Percentiles rank a stretch among this genome's conserved stretches.
phyloP scores from a whole-genome alignment of 2,329 filamentous ascomycete species.

The Cryphonectria carpinicola region DNA sequence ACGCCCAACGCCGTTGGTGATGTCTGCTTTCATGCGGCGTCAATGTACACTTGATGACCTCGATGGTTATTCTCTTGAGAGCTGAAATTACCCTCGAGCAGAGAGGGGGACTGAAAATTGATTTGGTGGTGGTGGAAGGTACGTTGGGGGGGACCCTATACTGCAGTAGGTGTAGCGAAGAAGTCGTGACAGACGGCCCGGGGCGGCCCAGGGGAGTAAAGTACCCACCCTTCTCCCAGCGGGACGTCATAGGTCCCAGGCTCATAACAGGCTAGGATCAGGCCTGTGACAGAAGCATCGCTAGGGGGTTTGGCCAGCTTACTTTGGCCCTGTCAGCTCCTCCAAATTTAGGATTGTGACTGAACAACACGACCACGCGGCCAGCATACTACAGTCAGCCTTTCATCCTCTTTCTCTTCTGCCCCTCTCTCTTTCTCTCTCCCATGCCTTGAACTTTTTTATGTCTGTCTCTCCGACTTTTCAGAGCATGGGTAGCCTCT shows the following conservation, averaged over 20 bases:
- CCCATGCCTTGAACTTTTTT: background rate
- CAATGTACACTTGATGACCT: background rate
- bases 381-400: background rate
- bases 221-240: background rate
- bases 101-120: background rate
- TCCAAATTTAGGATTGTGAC: background rate
- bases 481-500: slow-evolving; percentile 19
- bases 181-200: background rate
- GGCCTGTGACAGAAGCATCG: slow-evolving; percentile 8
- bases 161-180: background rate
- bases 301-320: background rate
- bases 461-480: slow-evolving; percentile 14
- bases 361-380: background rate
- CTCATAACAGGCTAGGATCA: slow-evolving; percentile 18
- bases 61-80: background rate
- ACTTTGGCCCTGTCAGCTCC: background rate
- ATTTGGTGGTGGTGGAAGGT: background rate
- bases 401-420: slow-evolving; percentile 1
- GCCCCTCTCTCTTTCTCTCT: background rate
- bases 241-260: slow-evolving; percentile 22
- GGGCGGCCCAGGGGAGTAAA: background rate
- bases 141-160: background rate
- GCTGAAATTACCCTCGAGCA: background rate
- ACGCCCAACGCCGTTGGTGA: background rate
- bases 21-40: background rate